A percentile compares a stretch with the other conserved stretches of the same genome.
Evolutionary conservation across 202 grass and related monocot genomes (phyloP).

Genomic region (Musa balbisiana): DNA sequence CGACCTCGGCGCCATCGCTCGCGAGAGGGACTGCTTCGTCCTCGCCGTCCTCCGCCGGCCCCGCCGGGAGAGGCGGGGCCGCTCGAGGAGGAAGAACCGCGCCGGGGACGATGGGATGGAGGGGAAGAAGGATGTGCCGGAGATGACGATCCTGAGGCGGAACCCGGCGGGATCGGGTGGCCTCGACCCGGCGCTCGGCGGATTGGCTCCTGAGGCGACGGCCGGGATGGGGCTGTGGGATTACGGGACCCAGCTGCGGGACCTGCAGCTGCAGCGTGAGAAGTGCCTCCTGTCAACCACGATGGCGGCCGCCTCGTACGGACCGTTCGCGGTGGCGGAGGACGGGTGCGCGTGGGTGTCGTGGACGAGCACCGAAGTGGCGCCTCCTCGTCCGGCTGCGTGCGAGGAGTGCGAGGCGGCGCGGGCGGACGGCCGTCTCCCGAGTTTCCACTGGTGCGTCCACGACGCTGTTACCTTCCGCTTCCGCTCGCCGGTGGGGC

Average conservation of each 20-base stretch:
- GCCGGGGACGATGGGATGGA: conserved; percentile 30
- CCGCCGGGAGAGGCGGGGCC: conserved; percentile 25
- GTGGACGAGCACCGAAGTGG: not conserved
- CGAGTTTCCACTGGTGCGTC: conserved; percentile 76
- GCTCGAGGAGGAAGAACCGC: conserved; percentile 18
- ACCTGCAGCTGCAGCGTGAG: conserved; percentile 44
- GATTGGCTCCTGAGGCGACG: conserved; percentile 6
- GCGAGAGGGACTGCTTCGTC: conserved; percentile 59
- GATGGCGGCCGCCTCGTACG: conserved; percentile 8
- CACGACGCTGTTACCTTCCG: conserved; percentile 46
- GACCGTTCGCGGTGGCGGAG: conserved; percentile 1
- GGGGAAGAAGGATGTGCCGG: not conserved
- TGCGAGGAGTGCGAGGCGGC: conserved; percentile 72
- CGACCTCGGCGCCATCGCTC: conserved; percentile 45
- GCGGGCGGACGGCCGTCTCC: conserved; percentile 18
- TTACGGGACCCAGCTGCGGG: conserved; percentile 44
- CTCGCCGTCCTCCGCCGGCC: conserved; percentile 39
- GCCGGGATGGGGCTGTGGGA: conserved; percentile 29
- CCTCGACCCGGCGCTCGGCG: conserved; percentile 1
- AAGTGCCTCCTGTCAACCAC: conserved; percentile 38
- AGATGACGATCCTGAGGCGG: conserved; percentile 52
- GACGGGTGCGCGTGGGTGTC: conserved; percentile 6
- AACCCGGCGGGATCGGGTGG: conserved; percentile 20
- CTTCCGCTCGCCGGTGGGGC: conserved; percentile 54
- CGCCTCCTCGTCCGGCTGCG: not conserved